phyloP scores from a whole-genome alignment of 768 basidiomycete species.

The Leccinum sublutescens region DNA sequence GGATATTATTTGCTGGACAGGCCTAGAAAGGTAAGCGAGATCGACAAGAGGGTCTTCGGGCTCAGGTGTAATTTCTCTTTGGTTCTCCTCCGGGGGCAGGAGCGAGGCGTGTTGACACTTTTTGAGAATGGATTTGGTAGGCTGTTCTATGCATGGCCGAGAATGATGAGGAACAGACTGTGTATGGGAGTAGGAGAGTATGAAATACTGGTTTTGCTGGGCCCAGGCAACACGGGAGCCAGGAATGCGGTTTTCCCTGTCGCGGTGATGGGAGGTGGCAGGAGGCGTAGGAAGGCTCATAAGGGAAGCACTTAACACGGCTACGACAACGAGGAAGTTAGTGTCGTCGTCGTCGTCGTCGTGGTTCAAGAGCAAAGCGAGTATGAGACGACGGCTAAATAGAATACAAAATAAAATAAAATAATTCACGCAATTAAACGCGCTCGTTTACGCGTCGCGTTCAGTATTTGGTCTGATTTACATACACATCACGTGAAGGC shows the following conservation, averaged over 20 bases:
- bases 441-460: conserved; percentile 43
- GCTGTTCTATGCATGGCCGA: conserved; percentile 42
- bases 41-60: conserved; percentile 66
- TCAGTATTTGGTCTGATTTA: conserved; percentile 31
- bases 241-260: conserved; percentile 50
- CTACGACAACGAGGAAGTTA: conserved; percentile 11
- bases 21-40: conserved; percentile 60
- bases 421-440: conserved; percentile 35
- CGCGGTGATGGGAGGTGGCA: conserved; percentile 51
- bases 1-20: conserved; percentile 59
- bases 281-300: conserved; percentile 65
- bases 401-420: conserved; percentile 18
- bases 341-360: conserved; percentile 12
- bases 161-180: conserved; percentile 18
- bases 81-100: conserved; percentile 40
- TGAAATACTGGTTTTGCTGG: conserved; percentile 47
- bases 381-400: conserved; percentile 13
- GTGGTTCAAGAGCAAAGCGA: conserved; percentile 11
- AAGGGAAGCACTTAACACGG: not conserved
- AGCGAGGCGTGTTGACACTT: conserved; percentile 36
- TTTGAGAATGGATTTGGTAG: conserved; percentile 72
- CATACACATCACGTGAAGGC: conserved; percentile 14
- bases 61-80: conserved; percentile 73
- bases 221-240: conserved; percentile 51
- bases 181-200: conserved; percentile 34